phyloP scores from a whole-genome alignment of 805 yeast genomes.

The Lachancea mirantina region DNA sequence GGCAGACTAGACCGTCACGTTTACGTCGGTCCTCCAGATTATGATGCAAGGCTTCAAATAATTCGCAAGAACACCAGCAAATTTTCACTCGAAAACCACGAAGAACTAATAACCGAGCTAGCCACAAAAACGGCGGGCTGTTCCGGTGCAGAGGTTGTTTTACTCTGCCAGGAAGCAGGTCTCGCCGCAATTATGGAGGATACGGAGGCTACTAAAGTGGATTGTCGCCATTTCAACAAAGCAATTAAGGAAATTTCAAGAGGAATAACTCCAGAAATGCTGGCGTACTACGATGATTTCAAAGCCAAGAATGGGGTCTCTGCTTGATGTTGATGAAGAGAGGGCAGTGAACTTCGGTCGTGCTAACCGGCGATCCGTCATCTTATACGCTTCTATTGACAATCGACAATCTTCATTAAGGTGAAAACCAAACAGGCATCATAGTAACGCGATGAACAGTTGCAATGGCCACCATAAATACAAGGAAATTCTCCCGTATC shows the following conservation, averaged over 20 bases:
- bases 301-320: conserved; percentile 36
- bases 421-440: too few species aligned
- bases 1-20: conserved; percentile 92
- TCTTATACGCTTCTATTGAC: too few species aligned
- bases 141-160: conserved; percentile 93
- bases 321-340: conserved; percentile 13
- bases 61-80: conserved; percentile 58
- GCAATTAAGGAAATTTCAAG: conserved; percentile 63
- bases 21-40: conserved; percentile 89
- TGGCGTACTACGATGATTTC: conserved; percentile 57
- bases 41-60: conserved; percentile 71
- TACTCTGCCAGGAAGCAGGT: conserved; percentile 93
- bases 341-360: too few species aligned
- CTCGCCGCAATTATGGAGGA: conserved; percentile 86
- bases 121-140: conserved; percentile 77
- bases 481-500: conserved; percentile 19
- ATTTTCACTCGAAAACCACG: conserved; percentile 46
- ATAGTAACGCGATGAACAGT: too few species aligned
- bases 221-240: conserved; percentile 58
- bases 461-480: conserved; percentile 14
- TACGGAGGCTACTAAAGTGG: conserved; percentile 44
- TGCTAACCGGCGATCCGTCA: too few species aligned
- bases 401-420: too few species aligned
- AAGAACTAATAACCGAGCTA: conserved; percentile 43
- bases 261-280: conserved; percentile 83